Base-by-base conservation (phyloP, 371 early-diverging fungal genomes). In the Rhizopus arrhizus region DNA sequence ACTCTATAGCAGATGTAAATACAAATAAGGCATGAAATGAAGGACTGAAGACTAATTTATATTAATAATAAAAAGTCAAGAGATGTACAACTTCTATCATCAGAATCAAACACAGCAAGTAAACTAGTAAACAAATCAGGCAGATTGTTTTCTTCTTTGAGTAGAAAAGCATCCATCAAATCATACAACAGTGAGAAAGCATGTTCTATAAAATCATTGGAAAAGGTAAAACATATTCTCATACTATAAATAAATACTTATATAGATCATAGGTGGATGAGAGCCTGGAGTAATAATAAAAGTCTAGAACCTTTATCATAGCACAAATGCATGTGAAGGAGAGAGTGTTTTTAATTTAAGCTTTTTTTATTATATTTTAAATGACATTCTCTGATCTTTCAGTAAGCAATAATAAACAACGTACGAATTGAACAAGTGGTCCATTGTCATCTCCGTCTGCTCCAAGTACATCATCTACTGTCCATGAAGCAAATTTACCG, bases 401-500 rank as follows among this genome's bases (percentile, higher is more conserved):
- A 32, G 69, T 61, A 35, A 82, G 56, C 2, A 72, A 22, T 4
- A 80, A 34, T 42, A 82, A 58, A 40, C 74, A 69, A 53, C 68
- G 70, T 42, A 80, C 61, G 36, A 70, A 72, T 33, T 76, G 74
- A 4, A 74, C 62, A 12, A 82, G 48, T 4, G 64, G 50, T 15
- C 31, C 38, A 5, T 55, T 54, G 6, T 65, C 15, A 8, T 74
- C 66, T 0, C 59, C 55, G 2, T 48, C 52, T 0, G 64, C 36
- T 10, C 59, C 80, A 13, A 81, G 40, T 10, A 83, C 66, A 51
- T 72, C 67, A 0, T 76, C 66, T 1, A 74, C 73, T 15, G 74
- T 75, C 83, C 83, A 83, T 5, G 69, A 58, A 9, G 80, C 77
- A 9, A 78, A 34, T 55, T 70, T 64, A 13, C 83, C 83, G 7